Conservation (phyloP, 192 early-diverging fungal genomes). For the Entophlyctis luteolus region DNA sequence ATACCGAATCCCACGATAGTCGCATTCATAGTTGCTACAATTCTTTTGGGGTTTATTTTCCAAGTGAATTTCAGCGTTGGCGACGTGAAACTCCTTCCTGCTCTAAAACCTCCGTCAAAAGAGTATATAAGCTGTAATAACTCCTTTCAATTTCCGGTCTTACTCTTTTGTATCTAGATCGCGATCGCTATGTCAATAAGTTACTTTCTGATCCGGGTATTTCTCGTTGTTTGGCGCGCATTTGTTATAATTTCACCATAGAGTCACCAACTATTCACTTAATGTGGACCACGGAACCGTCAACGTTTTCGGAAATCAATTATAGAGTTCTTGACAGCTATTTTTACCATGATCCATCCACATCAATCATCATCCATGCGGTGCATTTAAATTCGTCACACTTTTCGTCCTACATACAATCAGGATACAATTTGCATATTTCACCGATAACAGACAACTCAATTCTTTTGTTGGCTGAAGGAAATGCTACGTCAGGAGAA, state of each 20-base stretch:
- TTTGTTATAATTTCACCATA: not conserved
- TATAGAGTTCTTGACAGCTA: slow-evolving; percentile 31
- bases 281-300: slow-evolving; percentile 33
- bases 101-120: too few relatives aligned
- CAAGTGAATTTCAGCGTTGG: too few relatives aligned
- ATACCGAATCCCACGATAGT: too few relatives aligned
- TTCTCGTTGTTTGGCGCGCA: too few relatives aligned
- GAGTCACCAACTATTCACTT: slow-evolving; percentile 26
- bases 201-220: too few relatives aligned
- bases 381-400: slow-evolving; percentile 1
- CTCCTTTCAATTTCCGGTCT: not conserved
- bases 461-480: not conserved
- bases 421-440: slow-evolving; percentile 24
- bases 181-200: too few relatives aligned
- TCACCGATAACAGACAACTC: slow-evolving; percentile 10
- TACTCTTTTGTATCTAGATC: not conserved
- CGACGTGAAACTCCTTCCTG: too few relatives aligned
- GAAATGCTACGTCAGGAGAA: not conserved
- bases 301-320: slow-evolving; percentile 21
- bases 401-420: slow-evolving; percentile 18
- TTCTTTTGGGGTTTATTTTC: too few relatives aligned
- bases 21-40: too few relatives aligned
- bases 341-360: slow-evolving; percentile 29
- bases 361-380: slow-evolving; percentile 26
- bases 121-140: too few relatives aligned